These are phyloP conservation scores for Rhizomucor pusillus DNA, from an alignment of 371 early-diverging fungal species.

Conservation along the genomic window DNA sequence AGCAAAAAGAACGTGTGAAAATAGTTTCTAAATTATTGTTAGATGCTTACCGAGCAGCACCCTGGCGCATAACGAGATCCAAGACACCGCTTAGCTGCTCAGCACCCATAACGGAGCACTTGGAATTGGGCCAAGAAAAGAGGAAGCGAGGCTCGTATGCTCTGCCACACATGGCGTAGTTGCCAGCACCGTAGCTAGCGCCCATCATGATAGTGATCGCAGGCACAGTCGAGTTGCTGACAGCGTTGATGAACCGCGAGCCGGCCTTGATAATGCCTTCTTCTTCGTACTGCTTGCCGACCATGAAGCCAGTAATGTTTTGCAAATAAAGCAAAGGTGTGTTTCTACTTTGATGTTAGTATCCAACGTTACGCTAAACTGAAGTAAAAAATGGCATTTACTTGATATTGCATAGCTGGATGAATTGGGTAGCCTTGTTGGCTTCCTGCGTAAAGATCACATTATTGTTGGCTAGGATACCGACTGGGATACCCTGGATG, in stretches of 20 bases:
- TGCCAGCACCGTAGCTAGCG: conserved; percentile 79
- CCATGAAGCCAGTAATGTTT: conserved; percentile 64
- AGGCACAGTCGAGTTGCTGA: conserved; percentile 70
- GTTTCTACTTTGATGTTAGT: conserved; percentile 30
- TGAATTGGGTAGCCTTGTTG: conserved; percentile 78
- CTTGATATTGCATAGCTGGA: conserved; percentile 73
- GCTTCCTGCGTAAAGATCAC: conserved; percentile 71
- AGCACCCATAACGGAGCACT: conserved; percentile 77
- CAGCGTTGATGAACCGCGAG: conserved; percentile 73
- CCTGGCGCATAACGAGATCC: conserved; percentile 70
- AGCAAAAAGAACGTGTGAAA: no score
- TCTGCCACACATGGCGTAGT: conserved; percentile 79
- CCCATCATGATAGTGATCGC: conserved; percentile 77
- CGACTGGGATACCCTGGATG: conserved; percentile 69
- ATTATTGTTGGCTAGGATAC: conserved; percentile 74
- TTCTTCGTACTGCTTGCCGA: conserved; percentile 75
- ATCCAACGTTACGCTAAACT: neutral
- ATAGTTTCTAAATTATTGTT: no score
- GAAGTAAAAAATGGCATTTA: conserved; percentile 15
- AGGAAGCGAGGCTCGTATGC: conserved; percentile 74
- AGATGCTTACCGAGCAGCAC: conserved; percentile 57
- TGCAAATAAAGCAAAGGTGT: conserved; percentile 68
- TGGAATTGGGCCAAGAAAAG: conserved; percentile 77
- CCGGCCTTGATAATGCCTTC: conserved; percentile 81
- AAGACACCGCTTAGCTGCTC: conserved; percentile 74